A percentile compares a stretch with the other conserved stretches of the same genome.
Evolutionary conservation across 192 early-diverging fungal genomes (phyloP).

Genomic region (Linnemannia elongata): DNA sequence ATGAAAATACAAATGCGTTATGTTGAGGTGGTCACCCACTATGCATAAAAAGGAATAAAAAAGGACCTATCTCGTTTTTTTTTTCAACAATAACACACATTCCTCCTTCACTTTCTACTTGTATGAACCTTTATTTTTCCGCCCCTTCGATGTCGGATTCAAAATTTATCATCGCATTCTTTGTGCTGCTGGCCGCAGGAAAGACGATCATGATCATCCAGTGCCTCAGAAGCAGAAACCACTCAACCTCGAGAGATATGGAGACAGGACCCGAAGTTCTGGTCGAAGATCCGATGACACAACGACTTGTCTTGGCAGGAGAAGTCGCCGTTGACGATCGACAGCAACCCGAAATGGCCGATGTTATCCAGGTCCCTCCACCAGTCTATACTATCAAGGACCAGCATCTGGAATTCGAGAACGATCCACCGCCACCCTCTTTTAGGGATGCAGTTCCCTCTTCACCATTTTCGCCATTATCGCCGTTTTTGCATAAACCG

Average conservation of each 20-base stretch:
- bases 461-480: not conserved
- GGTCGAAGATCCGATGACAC: slow-evolving; percentile 10
- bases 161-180: slow-evolving; percentile 1
- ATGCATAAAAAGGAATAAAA: not conserved
- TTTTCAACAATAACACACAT: not conserved
- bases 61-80: not conserved
- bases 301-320: not conserved
- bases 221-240: not conserved
- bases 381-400: not conserved
- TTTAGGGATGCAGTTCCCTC: not conserved
- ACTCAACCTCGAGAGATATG: not conserved
- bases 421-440: not conserved
- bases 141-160: not conserved
- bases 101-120: not conserved
- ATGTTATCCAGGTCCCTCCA: not conserved
- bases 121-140: not conserved
- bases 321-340: not conserved
- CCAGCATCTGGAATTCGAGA: slow-evolving; percentile 11
- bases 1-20: not conserved
- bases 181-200: not conserved
- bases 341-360: not conserved
- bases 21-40: not conserved
- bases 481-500: not conserved
- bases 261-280: not conserved
- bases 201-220: not conserved